Base-by-base conservation (phyloP, 2,329 filamentous ascomycete species). In the Didymella segeticola region DNA sequence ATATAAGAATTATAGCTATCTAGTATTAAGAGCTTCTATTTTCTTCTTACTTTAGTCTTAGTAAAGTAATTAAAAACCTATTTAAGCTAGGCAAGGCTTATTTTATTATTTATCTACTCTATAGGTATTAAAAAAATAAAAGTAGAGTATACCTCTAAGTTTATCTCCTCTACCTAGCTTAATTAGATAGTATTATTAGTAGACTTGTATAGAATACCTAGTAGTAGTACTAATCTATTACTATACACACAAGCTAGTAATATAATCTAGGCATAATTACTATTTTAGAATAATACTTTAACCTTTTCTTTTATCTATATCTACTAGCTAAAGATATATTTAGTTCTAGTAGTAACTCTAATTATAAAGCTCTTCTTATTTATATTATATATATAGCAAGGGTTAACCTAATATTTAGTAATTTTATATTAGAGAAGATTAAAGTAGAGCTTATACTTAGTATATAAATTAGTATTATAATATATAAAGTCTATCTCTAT, bases 21-120 rank as follows among this genome's bases (percentile, higher is more conserved):
- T 26, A 26, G 25, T 26, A 26, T 26, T 26, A 26, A 26, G 25
- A 26, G 25, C 10, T 10, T 26, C 25, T 10, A 26, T 5, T 10
- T 26, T 10, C 25, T 26, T 10, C 10, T 5, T 5, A 10, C 25
- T 26, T 26, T 26, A 10, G 25, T 10, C 25, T 60, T 60, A 19
- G 42, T 57, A 2, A 41, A 15, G 12, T 15, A 17, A 52, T 57
- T 30, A 48, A 60, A 57, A n/a, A 60, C 53, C 39, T 60, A 22
- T 39, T 57, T 31, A 48, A 60, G 48, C 57, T 37, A 60, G 11
- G 23, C 39, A 4, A 50, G 20, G 22, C 49, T 30, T 14, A 52
- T 23, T 1, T 60, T 27, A 17, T 60, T 52, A 31, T 54, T 57
- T 23, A 19, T 31, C 45, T 17, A 30, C 4, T 12, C 29, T 30